Evolutionary conservation across 495 filamentous ascomycete species (phyloP).

Genomic region (Annulohypoxylon bovei): DNA sequence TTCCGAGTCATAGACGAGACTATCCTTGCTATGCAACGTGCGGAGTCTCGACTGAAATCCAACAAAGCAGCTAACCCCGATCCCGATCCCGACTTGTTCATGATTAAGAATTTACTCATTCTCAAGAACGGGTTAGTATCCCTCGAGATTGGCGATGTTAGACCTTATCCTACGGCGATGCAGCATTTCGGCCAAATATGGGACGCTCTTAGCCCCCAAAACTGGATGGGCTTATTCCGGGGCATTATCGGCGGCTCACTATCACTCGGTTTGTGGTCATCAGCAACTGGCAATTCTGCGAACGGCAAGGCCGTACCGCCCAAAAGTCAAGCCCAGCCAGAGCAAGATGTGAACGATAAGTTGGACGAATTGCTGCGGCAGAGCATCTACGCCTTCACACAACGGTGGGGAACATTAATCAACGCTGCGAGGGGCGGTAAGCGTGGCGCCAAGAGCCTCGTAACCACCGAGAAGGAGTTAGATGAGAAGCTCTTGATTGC

Average conservation of each 20-base stretch:
- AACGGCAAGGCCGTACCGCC: conserved; percentile 19
- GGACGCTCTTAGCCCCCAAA: conserved; percentile 69
- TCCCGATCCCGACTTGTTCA: conserved; percentile 81
- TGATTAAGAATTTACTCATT: conserved; percentile 89
- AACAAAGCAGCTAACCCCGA: conserved; percentile 56
- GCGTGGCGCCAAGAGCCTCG: conserved; percentile 50
- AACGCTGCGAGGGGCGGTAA: conserved; percentile 50
- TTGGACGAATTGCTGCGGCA: conserved; percentile 80
- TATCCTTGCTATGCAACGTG: conserved; percentile 60
- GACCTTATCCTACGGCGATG: conserved; percentile 67
- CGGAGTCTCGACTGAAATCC: conserved; percentile 59
- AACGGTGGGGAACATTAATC: conserved; percentile 61
- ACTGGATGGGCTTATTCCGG: conserved; percentile 54
- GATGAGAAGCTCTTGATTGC: conserved; percentile 56
- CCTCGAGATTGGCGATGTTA: conserved; percentile 89
- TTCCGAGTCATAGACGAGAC: conserved; percentile 59
- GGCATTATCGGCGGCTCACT: conserved; percentile 53
- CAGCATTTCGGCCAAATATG: conserved; percentile 80
- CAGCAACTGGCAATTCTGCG: conserved; percentile 34
- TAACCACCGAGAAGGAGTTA: conserved; percentile 56
- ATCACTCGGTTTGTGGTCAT: conserved; percentile 48
- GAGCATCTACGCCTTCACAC: conserved; percentile 83
- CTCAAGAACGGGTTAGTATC: conserved; percentile 92
- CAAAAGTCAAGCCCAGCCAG: conserved; percentile 29
- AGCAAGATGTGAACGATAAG: conserved; percentile 78